Conservation (phyloP, 1,139 yeast species). For the Saccharomyces hybrid region DNA sequence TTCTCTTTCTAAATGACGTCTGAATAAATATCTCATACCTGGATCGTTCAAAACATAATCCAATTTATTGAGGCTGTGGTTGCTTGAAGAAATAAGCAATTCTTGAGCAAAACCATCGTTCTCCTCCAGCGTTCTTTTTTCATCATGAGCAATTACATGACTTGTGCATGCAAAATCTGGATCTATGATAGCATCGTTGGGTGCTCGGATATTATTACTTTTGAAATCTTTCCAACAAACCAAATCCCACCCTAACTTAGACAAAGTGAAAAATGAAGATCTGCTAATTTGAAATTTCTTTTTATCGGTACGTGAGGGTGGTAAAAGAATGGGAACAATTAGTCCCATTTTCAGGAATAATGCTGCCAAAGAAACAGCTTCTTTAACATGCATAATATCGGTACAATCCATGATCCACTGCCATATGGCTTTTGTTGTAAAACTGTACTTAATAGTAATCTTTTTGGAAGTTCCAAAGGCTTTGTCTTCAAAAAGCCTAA, state of each 20-base stretch:
- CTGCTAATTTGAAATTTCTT: conserved; percentile 31
- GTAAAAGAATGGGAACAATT: conserved; percentile 37
- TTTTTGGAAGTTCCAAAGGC: conserved; percentile 29
- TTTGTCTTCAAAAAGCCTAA: conserved; percentile 47
- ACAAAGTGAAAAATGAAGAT: conserved; percentile 34
- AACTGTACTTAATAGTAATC: conserved; percentile 36
- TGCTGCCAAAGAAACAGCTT: conserved; percentile 54
- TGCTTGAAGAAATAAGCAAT: background rate
- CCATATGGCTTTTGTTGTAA: conserved; percentile 69
- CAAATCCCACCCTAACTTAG: conserved; percentile 34
- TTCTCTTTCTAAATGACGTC: conserved; percentile 52
- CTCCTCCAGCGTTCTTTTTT: conserved; percentile 3
- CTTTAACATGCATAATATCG: conserved; percentile 49
- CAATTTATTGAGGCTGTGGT: conserved; percentile 25
- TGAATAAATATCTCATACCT: conserved; percentile 63
- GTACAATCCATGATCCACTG: conserved; percentile 93
- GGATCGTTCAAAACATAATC: conserved; percentile 62
- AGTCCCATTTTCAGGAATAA: conserved; percentile 46
- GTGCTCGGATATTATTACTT: conserved; percentile 4
- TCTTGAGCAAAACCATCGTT: background rate
- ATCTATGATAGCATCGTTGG: conserved; percentile 4
- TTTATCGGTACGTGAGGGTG: conserved; percentile 30
- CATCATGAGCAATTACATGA: conserved; percentile 7
- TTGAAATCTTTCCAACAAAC: conserved; percentile 33
- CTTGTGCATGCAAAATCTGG: conserved; percentile 6